These are phyloP conservation scores for Aspergillus sp. DNA, from an alignment of 2,329 filamentous ascomycete species.

Conservation along the genomic window DNA sequence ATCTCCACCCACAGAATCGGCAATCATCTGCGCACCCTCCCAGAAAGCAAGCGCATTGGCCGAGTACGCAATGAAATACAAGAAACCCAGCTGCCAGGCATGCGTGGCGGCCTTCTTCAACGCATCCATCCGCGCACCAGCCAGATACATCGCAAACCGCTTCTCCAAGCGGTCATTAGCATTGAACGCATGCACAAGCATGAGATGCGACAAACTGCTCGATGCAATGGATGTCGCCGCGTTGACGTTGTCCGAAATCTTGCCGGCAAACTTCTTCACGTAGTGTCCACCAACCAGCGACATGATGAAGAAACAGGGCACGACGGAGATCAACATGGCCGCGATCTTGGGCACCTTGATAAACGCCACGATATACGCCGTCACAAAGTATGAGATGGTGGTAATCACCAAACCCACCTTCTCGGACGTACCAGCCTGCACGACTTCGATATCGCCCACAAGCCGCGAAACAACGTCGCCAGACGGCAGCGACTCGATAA, in stretches of 20 bases:
- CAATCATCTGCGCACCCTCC: slow-evolving; percentile 55
- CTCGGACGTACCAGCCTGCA: slow-evolving; percentile 62
- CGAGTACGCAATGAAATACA: slow-evolving; percentile 62
- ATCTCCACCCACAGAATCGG: slow-evolving; percentile 20
- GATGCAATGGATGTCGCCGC: slow-evolving; percentile 57
- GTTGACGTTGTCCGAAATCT: slow-evolving; percentile 47
- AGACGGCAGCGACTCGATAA: slow-evolving; percentile 55
- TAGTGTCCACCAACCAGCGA: slow-evolving; percentile 49
- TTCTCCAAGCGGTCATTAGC: slow-evolving; percentile 53
- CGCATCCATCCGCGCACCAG: slow-evolving; percentile 44
- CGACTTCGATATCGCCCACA: slow-evolving; percentile 57
- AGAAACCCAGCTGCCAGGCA: slow-evolving; percentile 52
- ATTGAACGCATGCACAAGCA: slow-evolving; percentile 58
- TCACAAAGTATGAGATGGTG: slow-evolving; percentile 58
- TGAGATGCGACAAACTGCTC: slow-evolving; percentile 53
- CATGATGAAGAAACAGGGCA: slow-evolving; percentile 57
- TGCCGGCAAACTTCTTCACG: slow-evolving; percentile 42
- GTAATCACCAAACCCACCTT: slow-evolving; percentile 62
- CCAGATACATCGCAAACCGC: slow-evolving; percentile 50
- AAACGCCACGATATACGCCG: slow-evolving; percentile 61
- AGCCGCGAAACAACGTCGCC: slow-evolving; percentile 58
- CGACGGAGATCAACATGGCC: slow-evolving; percentile 56
- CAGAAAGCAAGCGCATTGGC: slow-evolving; percentile 62
- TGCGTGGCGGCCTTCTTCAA: slow-evolving; percentile 52
- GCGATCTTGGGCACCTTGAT: slow-evolving; percentile 57